Percentiles rank a stretch among this genome's conserved stretches.
Conservation (phyloP, 2,329 filamentous ascomycete genomes). For the Fusarium sp. region DNA sequence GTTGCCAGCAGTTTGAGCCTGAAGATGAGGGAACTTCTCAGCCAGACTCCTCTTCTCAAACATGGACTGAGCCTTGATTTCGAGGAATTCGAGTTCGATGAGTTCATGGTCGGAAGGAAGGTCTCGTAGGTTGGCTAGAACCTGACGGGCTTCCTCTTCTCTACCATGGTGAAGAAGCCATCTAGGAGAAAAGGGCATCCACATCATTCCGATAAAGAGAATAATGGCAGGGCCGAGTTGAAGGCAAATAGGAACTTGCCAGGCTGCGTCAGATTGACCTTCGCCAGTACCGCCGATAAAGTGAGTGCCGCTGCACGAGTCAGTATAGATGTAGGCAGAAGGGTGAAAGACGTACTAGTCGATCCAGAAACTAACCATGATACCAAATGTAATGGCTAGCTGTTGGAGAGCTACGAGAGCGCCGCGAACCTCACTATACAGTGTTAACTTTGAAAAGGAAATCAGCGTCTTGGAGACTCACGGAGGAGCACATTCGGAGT, state of each 20-base stretch:
- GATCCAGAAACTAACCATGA: constrained; percentile 75
- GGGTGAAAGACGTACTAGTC: constrained; percentile 58
- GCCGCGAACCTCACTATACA: constrained; percentile 53
- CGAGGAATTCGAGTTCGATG: constrained; percentile 81
- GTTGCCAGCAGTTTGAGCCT: constrained; percentile 53
- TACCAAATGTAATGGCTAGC: constrained; percentile 70
- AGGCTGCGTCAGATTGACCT: constrained; percentile 74
- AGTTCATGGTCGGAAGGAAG: constrained; percentile 72
- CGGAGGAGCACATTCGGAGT: constrained; percentile 60
- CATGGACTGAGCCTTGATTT: constrained; percentile 82
- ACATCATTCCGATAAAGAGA: constrained; percentile 77
- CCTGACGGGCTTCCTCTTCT: constrained; percentile 73
- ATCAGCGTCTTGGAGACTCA: constrained; percentile 24
- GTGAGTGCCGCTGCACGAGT: constrained; percentile 65
- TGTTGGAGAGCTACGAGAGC: constrained; percentile 62
- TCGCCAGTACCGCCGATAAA: constrained; percentile 69
- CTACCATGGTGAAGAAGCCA: constrained; percentile 79
- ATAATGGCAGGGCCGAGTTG: constrained; percentile 76
- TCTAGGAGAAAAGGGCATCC: constrained; percentile 83
- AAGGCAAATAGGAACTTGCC: constrained; percentile 78
- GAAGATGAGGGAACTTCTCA: constrained; percentile 19
- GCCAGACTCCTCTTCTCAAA: constrained; percentile 72
- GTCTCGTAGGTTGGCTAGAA: constrained; percentile 72
- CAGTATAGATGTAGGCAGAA: fast-evolving
- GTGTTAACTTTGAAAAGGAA: not conserved